Base-by-base conservation (phyloP, 768 basidiomycete species). In the Boletus fagicola region DNA sequence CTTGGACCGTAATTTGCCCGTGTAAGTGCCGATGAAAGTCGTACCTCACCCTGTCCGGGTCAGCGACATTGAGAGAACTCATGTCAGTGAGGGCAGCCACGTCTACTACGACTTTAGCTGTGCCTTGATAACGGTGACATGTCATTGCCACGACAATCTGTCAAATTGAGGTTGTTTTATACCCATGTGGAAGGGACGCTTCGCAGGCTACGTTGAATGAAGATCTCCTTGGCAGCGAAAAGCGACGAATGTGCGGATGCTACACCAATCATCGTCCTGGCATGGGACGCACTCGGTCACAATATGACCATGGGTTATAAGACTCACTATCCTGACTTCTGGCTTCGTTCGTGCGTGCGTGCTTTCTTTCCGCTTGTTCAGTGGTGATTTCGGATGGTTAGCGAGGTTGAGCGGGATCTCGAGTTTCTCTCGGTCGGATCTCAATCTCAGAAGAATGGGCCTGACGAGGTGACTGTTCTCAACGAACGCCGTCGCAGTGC, bases 401-500 rank as follows among this genome's bases (percentile, higher is more conserved):
- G 28, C 51, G 52, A 51, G 36, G 35, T 45, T 46, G 53, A 45
- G 39, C 39, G 46, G 45, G 38, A 39, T 39, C 28, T 36, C 40
- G 61, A 51, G 35, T 39, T 31, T 11, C 15, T 13, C 52, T 53
- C 53, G 28, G n/a, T n/a, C n/a, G 42, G 31, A 20, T 33, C 42
- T 49, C 43, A 16, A 18, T 49, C 53, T 26, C 55, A 9, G 13
- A 30, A 49, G 51, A 42, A 50, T 24, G 49, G 33, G 8, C 28
- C 33, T 20, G 28, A 47, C n/a, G 43, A 56, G 20, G 49, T 69
- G 9, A 36, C 38, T 10, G 68, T 63, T 28, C 79, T 90, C 35
- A 86, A 88, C 64, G 83, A 88, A 67, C 82, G 82, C 47, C 84
- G 94, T 58, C 80, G 87, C 35, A 83, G 82, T 47, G 91, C 92